A percentile compares a stretch with the other conserved stretches of the same genome.
Evolutionary conservation across 331 rosid species (phyloP).

Genomic region (Stylosanthes scabra): DNA sequence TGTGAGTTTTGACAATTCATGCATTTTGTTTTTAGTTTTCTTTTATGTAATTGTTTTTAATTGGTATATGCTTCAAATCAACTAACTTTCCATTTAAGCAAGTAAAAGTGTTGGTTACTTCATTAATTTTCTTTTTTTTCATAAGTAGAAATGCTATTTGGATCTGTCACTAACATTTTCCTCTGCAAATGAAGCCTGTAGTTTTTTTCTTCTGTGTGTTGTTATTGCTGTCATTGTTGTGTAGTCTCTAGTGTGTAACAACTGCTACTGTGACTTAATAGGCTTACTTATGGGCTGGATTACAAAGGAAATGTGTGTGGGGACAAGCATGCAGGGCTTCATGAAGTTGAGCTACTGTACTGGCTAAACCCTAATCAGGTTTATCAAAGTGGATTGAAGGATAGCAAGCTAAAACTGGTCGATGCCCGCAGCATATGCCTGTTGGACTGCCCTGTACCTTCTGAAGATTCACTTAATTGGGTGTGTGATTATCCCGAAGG

Average conservation of each 20-base stretch:
- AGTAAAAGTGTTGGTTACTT: constrained; percentile 1
- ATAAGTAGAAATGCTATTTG: neutral
- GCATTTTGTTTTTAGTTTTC: too few relatives aligned
- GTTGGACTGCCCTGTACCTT: constrained; percentile 76
- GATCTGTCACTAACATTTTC: neutral
- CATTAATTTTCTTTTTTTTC: neutral
- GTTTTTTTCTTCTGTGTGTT: too few relatives aligned
- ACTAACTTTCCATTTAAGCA: neutral
- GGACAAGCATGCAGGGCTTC: constrained; percentile 77
- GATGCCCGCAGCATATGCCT: constrained; percentile 72
- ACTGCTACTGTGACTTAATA: constrained; percentile 45
- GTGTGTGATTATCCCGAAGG: constrained; percentile 97
- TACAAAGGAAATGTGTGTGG: constrained; percentile 96
- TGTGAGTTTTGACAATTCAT: too few relatives aligned
- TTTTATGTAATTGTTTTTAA: too few relatives aligned
- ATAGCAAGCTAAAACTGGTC: constrained; percentile 63
- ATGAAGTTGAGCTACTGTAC: constrained; percentile 74
- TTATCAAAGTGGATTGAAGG: constrained; percentile 79
- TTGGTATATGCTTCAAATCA: constrained; percentile 33
- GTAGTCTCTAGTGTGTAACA: constrained; percentile 25
- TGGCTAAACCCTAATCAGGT: constrained; percentile 95
- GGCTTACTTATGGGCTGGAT: constrained; percentile 96
- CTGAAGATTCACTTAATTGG: constrained; percentile 83
- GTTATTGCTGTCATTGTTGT: constrained; percentile 16
- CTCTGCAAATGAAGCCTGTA: too few relatives aligned